Evolutionary conservation across 352 stramenopile species (phyloP), one percentile per base, ranked within the genome.

Genomic region (Phytophthora hybrid): DNA sequence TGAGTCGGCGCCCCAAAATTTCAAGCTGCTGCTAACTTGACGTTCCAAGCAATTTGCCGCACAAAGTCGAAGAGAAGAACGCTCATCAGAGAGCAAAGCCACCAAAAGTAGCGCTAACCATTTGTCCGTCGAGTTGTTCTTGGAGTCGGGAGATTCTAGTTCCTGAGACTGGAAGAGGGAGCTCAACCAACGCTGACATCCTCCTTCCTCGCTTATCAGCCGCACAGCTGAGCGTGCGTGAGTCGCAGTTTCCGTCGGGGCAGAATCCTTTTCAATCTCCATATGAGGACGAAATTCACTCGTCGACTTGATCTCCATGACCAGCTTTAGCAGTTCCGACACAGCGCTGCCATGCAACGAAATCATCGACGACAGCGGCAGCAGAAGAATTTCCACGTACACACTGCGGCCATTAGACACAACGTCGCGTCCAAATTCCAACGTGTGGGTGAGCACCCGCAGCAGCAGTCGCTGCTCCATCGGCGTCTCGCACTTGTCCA

Each of bases 311-410:
- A 88, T 74, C 7, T 77, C 41, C 49, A 82, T 72, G 26, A 88
- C 71, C 23, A 69, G 18, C 29, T 91, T 73, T 23, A 92, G 74
- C 29, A 93, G 47, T 4, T 75, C 55, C 6, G 78, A 69, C 16
- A 79, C 81, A 6, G 77, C 39, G 0, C 44, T 55, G 5, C 63
- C 37, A 66, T 88, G 78, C 4, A 68, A 72, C 2, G 80, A 55
- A 49, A 92, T 47, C 59, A 90, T 71, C 5, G 75, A 79, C 7
- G 91, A 70, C 9, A 95, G 63, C 18, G 88, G 84, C 7, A 92
- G 44, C 47, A 93, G 29, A 0, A 95, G 73, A 19, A 74, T 79
- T 59, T 93, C 88, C 5, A 91, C 76, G 57, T 90, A 91, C 1
- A 92, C 79, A 23, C 5, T 37, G 3, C 85, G 82, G 5, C 23